Conservation (phyloP, 495 filamentous ascomycete genomes). For the Penicillium cataractarum region DNA sequence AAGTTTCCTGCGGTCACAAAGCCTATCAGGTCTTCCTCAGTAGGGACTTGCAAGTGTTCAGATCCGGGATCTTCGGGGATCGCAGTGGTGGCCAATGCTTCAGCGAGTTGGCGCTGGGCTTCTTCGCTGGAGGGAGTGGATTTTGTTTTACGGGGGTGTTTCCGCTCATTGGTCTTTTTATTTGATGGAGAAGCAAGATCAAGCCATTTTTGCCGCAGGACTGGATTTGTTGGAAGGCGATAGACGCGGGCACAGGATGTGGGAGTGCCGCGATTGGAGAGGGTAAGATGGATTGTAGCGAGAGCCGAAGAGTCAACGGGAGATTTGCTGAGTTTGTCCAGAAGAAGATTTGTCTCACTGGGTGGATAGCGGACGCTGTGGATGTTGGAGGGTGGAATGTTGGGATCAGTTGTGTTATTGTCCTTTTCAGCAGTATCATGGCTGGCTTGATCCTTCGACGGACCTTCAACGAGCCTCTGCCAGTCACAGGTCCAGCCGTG, state of each 20-base stretch:
- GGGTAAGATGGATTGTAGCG: constrained; percentile 60
- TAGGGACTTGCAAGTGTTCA: constrained; percentile 67
- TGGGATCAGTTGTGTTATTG: constrained; percentile 17
- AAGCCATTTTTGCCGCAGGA: constrained; percentile 59
- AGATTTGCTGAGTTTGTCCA: constrained; percentile 28
- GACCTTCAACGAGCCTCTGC: constrained; percentile 59
- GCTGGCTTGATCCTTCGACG: constrained; percentile 6
- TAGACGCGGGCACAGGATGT: constrained; percentile 70
- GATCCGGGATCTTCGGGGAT: constrained; percentile 39
- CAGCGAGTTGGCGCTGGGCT: constrained; percentile 55
- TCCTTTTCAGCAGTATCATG: constrained; percentile 10
- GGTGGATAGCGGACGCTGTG: constrained; percentile 33
- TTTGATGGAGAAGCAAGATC: constrained; percentile 28
- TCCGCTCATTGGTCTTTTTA: constrained; percentile 22
- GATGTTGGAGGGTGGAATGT: constrained; percentile 35
- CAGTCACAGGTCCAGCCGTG: constrained; percentile 88
- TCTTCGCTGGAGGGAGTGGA: constrained; percentile 36
- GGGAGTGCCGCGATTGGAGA: constrained; percentile 62
- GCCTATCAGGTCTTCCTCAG: constrained; percentile 79
- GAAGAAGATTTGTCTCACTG: constrained; percentile 25
- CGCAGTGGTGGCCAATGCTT: constrained; percentile 49
- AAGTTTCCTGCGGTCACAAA: constrained; percentile 90
- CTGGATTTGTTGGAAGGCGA: constrained; percentile 59
- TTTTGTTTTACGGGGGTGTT: neutral
- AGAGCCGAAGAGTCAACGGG: constrained; percentile 40